Evolutionary conservation across 257 asterid genomes (phyloP).

Genomic region (Osmanthus fragrans): DNA sequence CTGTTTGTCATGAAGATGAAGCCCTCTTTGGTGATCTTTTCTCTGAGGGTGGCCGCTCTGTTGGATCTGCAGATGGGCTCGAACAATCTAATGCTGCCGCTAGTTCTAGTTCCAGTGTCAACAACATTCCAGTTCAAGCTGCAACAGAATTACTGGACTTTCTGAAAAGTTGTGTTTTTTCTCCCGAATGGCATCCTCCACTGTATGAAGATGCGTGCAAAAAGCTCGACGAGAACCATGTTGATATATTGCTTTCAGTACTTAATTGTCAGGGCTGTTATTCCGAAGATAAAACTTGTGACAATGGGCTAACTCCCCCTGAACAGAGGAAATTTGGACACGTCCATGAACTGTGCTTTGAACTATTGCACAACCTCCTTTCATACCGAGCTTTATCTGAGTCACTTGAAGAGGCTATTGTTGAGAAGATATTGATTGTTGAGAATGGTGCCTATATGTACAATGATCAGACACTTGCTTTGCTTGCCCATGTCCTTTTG

Average conservation of each 20-base stretch:
- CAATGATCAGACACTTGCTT: conserved; percentile 81
- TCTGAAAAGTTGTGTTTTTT: conserved; percentile 59
- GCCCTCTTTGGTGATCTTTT: conserved; percentile 99
- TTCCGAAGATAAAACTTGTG: conserved; percentile 56
- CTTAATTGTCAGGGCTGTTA: conserved; percentile 51
- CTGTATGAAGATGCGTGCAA: conserved; percentile 62
- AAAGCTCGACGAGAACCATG: conserved; percentile 57
- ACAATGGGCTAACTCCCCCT: conserved; percentile 36
- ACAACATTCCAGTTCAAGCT: conserved; percentile 81
- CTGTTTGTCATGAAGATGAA: conserved; percentile 83
- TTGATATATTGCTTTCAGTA: conserved; percentile 63
- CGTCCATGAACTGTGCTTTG: conserved; percentile 68
- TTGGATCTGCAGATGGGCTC: conserved; percentile 73
- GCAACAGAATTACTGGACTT: conserved; percentile 69
- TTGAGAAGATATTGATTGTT: conserved; percentile 61
- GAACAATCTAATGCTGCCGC: conserved; percentile 66
- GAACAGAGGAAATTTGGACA: conserved; percentile 64
- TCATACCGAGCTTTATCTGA: conserved; percentile 55
- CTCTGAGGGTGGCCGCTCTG: conserved; percentile 90
- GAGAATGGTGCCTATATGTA: conserved; percentile 67
- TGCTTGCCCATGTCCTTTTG: conserved; percentile 79
- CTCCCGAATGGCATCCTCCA: conserved; percentile 69
- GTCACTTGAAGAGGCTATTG: conserved; percentile 65
- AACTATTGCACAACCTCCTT: conserved; percentile 68
- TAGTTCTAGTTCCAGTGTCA: conserved; percentile 50